A percentile compares a stretch with the other conserved stretches of the same genome.
Evolutionary conservation across 495 filamentous ascomycete species (phyloP).

Genomic region (Penicillium salamii): DNA sequence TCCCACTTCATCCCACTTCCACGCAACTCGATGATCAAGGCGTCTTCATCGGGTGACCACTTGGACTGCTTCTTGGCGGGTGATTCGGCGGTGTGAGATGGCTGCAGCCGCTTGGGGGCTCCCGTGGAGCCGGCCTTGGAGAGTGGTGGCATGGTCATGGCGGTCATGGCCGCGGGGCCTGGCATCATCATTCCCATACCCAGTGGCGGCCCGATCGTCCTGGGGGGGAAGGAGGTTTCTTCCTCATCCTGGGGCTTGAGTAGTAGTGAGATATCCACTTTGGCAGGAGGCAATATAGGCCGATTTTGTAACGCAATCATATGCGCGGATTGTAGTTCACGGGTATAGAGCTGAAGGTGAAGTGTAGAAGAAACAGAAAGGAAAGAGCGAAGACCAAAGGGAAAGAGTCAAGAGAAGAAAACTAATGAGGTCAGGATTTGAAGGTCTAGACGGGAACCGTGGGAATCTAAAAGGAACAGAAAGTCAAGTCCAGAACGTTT

Average conservation of each 20-base stretch:
- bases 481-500: neutral
- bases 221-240: conserved; percentile 59
- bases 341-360: conserved; percentile 3
- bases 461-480: neutral
- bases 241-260: conserved; percentile 78
- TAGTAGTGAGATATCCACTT: conserved; percentile 86
- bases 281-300: conserved; percentile 56
- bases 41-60: conserved; percentile 91
- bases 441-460: neutral
- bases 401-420: neutral
- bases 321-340: conserved; percentile 49
- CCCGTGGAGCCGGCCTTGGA: conserved; percentile 33
- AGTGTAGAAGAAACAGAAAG: neutral
- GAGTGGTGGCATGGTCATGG: conserved; percentile 23
- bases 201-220: conserved; percentile 48
- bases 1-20: conserved; percentile 96
- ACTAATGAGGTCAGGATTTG: neutral
- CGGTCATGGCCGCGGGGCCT: conserved; percentile 26
- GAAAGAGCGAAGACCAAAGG: neutral
- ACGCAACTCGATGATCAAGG: conserved; percentile 82
- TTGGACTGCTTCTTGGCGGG: conserved; percentile 95
- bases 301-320: conserved; percentile 53
- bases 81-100: conserved; percentile 56
- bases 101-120: conserved; percentile 50
- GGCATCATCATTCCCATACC: conserved; percentile 27